Conservation (phyloP, 805 yeast genomes). For the Henningerozyma blattae region DNA sequence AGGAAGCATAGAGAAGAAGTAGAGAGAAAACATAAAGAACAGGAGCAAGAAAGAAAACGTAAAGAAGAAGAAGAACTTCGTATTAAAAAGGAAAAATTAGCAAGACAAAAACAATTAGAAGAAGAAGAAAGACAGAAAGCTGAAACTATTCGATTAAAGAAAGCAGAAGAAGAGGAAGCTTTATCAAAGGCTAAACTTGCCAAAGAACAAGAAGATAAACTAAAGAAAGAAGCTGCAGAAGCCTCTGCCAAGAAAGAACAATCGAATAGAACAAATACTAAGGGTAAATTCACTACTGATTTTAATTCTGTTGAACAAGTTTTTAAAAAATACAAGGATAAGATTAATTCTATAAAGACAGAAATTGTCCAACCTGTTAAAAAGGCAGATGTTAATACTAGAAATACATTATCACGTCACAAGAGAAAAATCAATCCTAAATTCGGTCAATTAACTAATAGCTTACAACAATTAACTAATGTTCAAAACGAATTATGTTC, state of each 20-base stretch:
- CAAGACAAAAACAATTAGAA: conserved; percentile 8
- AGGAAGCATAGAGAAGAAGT: conserved; percentile 1
- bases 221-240: conserved; percentile 5
- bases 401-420: conserved; percentile 42
- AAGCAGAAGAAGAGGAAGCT: conserved; percentile 13
- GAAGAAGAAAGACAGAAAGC: conserved; percentile 6
- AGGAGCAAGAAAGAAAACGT: conserved; percentile 4
- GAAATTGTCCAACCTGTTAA: conserved; percentile 46
- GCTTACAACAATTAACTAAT: conserved; percentile 42
- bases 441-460: conserved; percentile 82
- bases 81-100: conserved; percentile 2
- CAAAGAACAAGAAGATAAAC: conserved; percentile 12
- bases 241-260: conserved; percentile 7
- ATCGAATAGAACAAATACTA: conserved; percentile 9
- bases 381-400: conserved; percentile 35
- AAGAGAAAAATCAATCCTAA: conserved; percentile 76
- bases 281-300: conserved; percentile 14
- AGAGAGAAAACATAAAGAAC: conserved; percentile 2
- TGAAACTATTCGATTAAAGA: conserved; percentile 8
- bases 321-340: conserved; percentile 37
- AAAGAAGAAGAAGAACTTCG: conserved; percentile 6
- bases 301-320: conserved; percentile 29
- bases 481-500: conserved; percentile 40
- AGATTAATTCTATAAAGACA: conserved; percentile 45
- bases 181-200: conserved; percentile 16